Percentiles rank a stretch among this genome's conserved stretches.
phyloP scores from a whole-genome alignment of 2,329 filamentous ascomycete species.

The Botrytis medusae region DNA sequence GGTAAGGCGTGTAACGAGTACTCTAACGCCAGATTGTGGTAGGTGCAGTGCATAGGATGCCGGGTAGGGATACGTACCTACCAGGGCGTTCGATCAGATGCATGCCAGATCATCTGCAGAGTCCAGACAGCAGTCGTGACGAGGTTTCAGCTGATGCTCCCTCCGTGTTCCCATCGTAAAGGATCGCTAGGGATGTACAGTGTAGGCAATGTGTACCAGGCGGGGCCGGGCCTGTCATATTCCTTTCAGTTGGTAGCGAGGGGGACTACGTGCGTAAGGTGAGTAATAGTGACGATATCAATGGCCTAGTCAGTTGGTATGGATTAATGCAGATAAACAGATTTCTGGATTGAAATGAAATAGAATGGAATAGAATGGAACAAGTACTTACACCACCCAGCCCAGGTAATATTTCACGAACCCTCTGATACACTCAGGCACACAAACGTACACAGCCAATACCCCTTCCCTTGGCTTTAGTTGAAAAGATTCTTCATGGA shows the following conservation, averaged over 20 bases:
- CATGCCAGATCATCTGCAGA: slow-evolving; percentile 4
- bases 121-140: not conserved
- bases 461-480: not conserved
- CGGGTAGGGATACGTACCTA: not conserved
- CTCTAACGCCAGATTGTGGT: slow-evolving; percentile 3
- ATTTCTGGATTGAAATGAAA: not conserved
- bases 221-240: not conserved
- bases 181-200: not conserved
- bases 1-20: not conserved
- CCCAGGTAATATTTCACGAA: no score
- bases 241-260: not conserved
- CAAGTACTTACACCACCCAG: not conserved
- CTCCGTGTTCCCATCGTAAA: not conserved
- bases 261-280: not conserved
- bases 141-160: not conserved
- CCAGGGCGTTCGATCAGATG: not conserved
- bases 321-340: not conserved
- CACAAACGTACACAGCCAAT: no score
- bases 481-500: not conserved
- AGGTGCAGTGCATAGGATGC: slow-evolving; percentile 10
- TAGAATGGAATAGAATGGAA: not conserved
- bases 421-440: no score
- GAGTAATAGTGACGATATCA: not conserved
- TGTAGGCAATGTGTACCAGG: not conserved
- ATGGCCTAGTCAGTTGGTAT: not conserved